Evolutionary conservation across 1,139 yeast species (phyloP), one percentile per base, ranked within the genome.

Genomic region (Sugiyamaella castrensis): DNA sequence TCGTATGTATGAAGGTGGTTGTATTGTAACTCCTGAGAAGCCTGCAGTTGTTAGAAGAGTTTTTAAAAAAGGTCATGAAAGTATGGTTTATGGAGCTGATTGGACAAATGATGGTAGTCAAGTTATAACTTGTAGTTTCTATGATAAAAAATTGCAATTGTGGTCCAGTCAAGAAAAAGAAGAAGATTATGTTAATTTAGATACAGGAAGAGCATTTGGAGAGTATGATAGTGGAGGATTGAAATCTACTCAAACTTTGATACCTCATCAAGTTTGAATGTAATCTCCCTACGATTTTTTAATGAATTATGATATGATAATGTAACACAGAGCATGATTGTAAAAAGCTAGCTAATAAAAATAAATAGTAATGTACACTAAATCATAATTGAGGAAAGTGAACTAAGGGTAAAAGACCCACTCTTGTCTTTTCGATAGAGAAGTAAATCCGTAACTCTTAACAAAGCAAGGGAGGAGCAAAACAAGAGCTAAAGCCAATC

Each of bases 61-160:
- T 53, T 79, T 82, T 63, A 84, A 82, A 55, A 77, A 77, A 28
- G 86, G 84, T 24, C 98, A 92, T 64, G 83, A 81, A 42, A 87
- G 96, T 57, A 92, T 92, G 88, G 89, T 92, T 47, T 92, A 92
- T 62, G 98, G 98, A 0, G 96, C 95, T 4, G 96, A 87, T 62
- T 89, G 97, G 96, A 70, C 77, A 9, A 64, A 64, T 1, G 71
- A 72, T 13, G 79, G 76, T 5, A 48, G 49, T 4, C 62, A 65
- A 1, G 76, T 84, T 2, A 83, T 81, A 2, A 89, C 96, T 0
- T 89, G 97, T 64, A 87, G 96, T 47, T 92, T 92, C 65, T 92
- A 92, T 68, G 98, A 92, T 66, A 78, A 79, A 52, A 80, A 85
- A 24, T 77, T 91, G 1, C 95, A 88, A 58, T 65, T 76, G 32